phyloP scores from a whole-genome alignment of 208 protist species.

The Acanthamoeba triangularis region DNA sequence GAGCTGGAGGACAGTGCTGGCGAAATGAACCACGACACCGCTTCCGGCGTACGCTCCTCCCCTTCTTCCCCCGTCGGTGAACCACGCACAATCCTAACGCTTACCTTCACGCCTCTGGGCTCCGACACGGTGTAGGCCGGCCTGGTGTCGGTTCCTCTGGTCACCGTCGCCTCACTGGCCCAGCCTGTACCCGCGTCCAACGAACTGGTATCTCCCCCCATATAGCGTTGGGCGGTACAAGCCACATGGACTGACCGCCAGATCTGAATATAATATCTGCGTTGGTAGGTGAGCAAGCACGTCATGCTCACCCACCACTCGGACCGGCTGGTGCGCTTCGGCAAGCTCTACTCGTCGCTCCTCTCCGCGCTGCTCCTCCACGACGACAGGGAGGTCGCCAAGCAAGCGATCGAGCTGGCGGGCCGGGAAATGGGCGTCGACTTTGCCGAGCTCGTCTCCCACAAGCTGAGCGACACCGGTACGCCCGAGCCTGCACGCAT shows the following conservation, averaged over 20 bases:
- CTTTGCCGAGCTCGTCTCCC: neutral
- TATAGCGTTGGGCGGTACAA: neutral
- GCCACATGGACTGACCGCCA: neutral
- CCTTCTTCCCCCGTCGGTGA: neutral
- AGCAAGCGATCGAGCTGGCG: neutral
- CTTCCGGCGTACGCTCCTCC: neutral
- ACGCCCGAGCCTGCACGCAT: neutral
- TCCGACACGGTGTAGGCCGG: neutral
- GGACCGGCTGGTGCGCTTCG: neutral
- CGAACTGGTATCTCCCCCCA: neutral
- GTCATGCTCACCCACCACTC: constrained; percentile 24
- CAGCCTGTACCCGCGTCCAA: neutral
- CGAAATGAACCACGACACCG: constrained; percentile 47
- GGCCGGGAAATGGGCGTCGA: constrained; percentile 49
- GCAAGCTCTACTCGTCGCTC: neutral
- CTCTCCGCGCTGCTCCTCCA: neutral
- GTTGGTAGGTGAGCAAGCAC: neutral
- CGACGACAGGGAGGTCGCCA: neutral
- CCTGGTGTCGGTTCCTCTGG: neutral
- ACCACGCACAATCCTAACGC: neutral
- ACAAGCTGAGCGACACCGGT: constrained; percentile 19
- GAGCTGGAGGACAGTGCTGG: neutral
- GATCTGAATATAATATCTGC: neutral
- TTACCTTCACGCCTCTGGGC: neutral
- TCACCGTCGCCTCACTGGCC: neutral